Base-by-base conservation (phyloP, 208 protist species). In the Tritrichomonas musculus region DNA sequence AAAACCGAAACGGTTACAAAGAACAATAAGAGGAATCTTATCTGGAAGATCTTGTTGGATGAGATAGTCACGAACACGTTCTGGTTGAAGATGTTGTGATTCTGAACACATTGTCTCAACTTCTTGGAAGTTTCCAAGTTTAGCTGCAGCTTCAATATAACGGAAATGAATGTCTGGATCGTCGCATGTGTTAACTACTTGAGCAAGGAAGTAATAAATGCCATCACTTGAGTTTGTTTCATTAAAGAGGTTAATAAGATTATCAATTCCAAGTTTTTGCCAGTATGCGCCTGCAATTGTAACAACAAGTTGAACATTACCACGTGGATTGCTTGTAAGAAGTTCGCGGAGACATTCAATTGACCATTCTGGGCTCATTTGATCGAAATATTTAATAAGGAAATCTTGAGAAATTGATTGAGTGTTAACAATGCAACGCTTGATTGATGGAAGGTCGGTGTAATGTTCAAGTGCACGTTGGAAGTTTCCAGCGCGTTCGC, bases 81-180 rank as follows among this genome's bases (percentile, higher is more conserved):
- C 97, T 30, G 98, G 95, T 94, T 99, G 98, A 96, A 99, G 99
- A 96, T 96, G 97, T 66, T 98, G 97, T 95, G 96, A 98, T 94
- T 99, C 98, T 66, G 98, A 97, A 64, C 98, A 99, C 95, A 99
- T 98, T 92, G 98, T 96, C 96, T 99, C 98, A 49, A 99, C 96
- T 96, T 99, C 98, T 94, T 98, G 97, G 92, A 98, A 96, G 95
- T 99, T 98, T 55, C 97, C 97, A 80, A 98, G 39, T 94, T 99
- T 98, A 88, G 97, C 96, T 0, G 98, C 98, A 0, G 99, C 98
- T 96, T 99, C 97, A 94, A 99, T 99, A 96, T 99, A 99, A 96
- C 99, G 98, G 96, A 99, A 99, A 96, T 99, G 98, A 49, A 99
- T 98, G 92, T 99, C 98, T 57, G 98, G 93, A 80, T 99, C 98